These are phyloP conservation scores for Stephanodiscus minutulus DNA, from an alignment of 108 stramenopile species.

Conservation along the genomic window DNA sequence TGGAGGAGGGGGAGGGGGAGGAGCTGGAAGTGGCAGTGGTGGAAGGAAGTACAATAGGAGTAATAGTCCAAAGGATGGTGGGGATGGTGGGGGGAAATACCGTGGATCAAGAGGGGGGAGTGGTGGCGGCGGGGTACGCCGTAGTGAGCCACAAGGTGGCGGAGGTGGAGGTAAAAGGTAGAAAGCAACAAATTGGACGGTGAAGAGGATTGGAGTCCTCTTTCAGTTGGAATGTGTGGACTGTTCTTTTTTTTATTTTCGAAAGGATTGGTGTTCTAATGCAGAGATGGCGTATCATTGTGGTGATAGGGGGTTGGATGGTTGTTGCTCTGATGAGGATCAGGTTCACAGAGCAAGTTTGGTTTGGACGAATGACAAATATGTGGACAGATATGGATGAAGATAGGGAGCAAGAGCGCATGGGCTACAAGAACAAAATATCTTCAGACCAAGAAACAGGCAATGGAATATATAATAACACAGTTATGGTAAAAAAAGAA, in stretches of 20 bases:
- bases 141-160: conserved; percentile 31
- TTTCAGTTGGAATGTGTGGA: background rate
- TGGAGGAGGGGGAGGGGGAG: conserved; percentile 8
- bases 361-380: background rate
- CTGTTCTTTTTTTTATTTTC: background rate
- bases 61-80: conserved; percentile 28
- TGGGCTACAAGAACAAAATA: background rate
- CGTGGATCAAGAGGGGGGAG: conserved; percentile 23
- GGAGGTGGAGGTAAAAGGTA: conserved; percentile 9
- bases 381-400: too few relatives aligned
- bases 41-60: conserved; percentile 38
- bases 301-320: background rate
- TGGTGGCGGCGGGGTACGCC: conserved; percentile 27
- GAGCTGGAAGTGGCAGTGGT: conserved; percentile 15
- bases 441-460: too few relatives aligned
- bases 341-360: background rate
- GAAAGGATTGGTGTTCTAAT: background rate
- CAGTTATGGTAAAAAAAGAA: too few relatives aligned
- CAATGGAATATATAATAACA: too few relatives aligned
- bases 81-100: conserved; percentile 23
- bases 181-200: background rate
- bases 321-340: background rate
- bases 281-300: background rate
- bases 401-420: background rate
- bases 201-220: background rate